phyloP scores from a whole-genome alignment of 441 rosid species.

The Populus trichocarpa region DNA sequence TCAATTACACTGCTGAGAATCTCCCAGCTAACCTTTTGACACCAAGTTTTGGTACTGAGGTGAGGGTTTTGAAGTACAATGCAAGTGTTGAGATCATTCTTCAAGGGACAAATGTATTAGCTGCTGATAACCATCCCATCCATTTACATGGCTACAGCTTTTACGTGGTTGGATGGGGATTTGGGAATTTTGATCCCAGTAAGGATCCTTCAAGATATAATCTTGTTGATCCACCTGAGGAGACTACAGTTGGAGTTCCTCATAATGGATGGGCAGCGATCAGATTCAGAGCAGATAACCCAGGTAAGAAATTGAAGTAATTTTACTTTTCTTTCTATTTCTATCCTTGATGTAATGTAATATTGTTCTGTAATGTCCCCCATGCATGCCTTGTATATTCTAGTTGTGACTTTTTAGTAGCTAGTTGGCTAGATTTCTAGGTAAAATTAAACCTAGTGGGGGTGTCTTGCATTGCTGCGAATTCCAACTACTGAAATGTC shows the following conservation, averaged over 20 bases:
- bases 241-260: conserved; percentile 40
- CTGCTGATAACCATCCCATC: conserved; percentile 44
- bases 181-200: conserved; percentile 21
- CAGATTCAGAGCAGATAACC: conserved; percentile 40
- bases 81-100: conserved; percentile 38
- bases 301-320: conserved; percentile 24
- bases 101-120: conserved; percentile 36
- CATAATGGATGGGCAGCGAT: conserved; percentile 42
- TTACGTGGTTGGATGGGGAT: conserved; percentile 22
- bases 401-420: too few relatives aligned
- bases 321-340: background rate
- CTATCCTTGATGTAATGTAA: too few relatives aligned
- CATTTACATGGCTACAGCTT: conserved; percentile 38
- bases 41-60: conserved; percentile 29
- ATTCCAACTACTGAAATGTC: too few relatives aligned
- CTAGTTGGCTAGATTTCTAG: too few relatives aligned
- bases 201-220: conserved; percentile 23
- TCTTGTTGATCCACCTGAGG: conserved; percentile 40
- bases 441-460: too few relatives aligned
- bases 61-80: conserved; percentile 30
- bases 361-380: too few relatives aligned
- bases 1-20: conserved; percentile 30
- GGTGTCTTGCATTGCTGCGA: too few relatives aligned
- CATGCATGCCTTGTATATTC: too few relatives aligned
- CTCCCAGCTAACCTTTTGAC: conserved; percentile 10